A percentile compares a stretch with the other conserved stretches of the same genome.
phyloP scores from a whole-genome alignment of 225 moss, liverwort and hornwort genomes.

The Thuidium tamariscinum region DNA sequence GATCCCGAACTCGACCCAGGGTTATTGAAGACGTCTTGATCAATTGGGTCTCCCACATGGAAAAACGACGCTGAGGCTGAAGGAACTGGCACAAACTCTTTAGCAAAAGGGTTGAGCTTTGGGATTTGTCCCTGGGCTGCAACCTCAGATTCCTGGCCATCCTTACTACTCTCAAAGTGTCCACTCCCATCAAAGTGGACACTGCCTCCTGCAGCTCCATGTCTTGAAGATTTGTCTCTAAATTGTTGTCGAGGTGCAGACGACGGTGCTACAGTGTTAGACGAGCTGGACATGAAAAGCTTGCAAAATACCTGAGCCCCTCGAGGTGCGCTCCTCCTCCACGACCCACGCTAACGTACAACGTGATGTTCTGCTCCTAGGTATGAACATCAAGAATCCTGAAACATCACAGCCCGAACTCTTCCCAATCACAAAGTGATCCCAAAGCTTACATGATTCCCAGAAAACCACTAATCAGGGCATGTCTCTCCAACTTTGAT shows the following conservation, averaged over 20 bases:
- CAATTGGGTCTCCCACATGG: conserved; percentile 21
- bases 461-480: neutral
- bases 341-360: neutral
- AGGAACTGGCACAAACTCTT: conserved; percentile 70
- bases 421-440: neutral
- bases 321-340: conserved; percentile 22
- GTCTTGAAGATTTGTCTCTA: conserved; percentile 50
- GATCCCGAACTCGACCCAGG: conserved; percentile 12
- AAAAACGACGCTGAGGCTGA: conserved; percentile 31
- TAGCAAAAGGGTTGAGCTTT: conserved; percentile 78
- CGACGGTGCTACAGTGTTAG: conserved; percentile 75
- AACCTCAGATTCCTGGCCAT: conserved; percentile 18
- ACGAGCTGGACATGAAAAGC: conserved; percentile 99
- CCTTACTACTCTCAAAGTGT: neutral
- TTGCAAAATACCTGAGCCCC: conserved; percentile 28
- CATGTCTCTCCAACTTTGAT: neutral
- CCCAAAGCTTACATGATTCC: neutral
- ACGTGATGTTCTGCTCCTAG: neutral
- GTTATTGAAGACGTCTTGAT: conserved; percentile 16
- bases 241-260: conserved; percentile 67
- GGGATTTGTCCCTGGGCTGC: neutral
- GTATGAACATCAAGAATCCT: conserved; percentile 6
- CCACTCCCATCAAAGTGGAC: conserved; percentile 33
- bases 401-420: neutral
- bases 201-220: conserved; percentile 94